phyloP scores from a whole-genome alignment of 768 basidiomycete genomes.

The Hygrocybe coccinea region DNA sequence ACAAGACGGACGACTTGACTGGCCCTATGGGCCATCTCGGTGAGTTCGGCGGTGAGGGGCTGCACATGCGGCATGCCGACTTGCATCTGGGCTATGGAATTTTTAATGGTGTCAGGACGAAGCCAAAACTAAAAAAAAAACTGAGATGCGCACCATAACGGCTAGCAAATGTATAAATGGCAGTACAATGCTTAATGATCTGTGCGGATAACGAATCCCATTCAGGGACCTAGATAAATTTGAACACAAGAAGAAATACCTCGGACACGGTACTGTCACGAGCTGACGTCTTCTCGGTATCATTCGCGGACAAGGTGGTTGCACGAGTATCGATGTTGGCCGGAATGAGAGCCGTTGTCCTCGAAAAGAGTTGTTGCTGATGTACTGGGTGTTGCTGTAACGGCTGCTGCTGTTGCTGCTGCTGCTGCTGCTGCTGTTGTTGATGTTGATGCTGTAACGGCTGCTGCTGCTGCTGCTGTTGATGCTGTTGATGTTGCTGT shows the following conservation, averaged over 20 bases:
- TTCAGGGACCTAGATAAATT: neutral
- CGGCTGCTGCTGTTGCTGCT: conserved; percentile 13
- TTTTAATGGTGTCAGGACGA: neutral
- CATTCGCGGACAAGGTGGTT: conserved; percentile 28
- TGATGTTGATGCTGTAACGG: conserved; percentile 11
- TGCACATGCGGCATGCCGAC: conserved; percentile 43
- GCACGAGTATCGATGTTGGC: conserved; percentile 38
- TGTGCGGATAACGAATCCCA: conserved; percentile 22
- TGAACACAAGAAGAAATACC: conserved; percentile 27
- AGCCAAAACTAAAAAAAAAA: conserved; percentile 1
- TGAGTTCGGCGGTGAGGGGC: conserved; percentile 52
- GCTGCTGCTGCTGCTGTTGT: conserved; percentile 1
- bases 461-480: conserved; percentile 15
- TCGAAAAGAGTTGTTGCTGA: conserved; percentile 25
- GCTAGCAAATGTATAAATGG: conserved; percentile 59
- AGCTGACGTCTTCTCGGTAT: conserved; percentile 34
- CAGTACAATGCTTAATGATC: conserved; percentile 59
- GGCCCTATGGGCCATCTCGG: conserved; percentile 67
- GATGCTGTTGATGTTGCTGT: conserved; percentile 20
- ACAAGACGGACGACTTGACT: conserved; percentile 62
- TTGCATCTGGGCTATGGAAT: conserved; percentile 40
- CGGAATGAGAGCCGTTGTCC: conserved; percentile 42
- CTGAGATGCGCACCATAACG: conserved; percentile 50
- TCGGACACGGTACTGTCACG: conserved; percentile 41
- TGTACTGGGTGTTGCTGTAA: conserved; percentile 18